phyloP scores from a whole-genome alignment of 495 filamentous ascomycete genomes.

The Sordaria brevicollis region DNA sequence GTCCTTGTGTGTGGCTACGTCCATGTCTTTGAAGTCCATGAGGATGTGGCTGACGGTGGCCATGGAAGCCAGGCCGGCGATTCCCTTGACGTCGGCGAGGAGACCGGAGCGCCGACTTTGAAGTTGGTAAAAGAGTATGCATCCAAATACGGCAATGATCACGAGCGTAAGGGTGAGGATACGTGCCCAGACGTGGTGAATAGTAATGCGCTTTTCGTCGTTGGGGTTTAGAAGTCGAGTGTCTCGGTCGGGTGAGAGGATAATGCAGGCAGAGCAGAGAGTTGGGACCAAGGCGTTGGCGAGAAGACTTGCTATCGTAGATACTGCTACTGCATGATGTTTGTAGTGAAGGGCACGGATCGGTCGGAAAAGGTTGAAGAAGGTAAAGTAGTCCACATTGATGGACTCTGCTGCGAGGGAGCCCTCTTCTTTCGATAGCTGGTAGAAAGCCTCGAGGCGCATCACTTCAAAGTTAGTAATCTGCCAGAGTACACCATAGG shows the following conservation, averaged over 20 bases:
- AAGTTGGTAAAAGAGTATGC: slow-evolving; percentile 47
- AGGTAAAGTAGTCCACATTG: slow-evolving; percentile 62
- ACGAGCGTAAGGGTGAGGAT: slow-evolving; percentile 41
- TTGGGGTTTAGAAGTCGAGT: slow-evolving; percentile 18
- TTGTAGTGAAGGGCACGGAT: slow-evolving; percentile 45
- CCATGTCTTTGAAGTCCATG: slow-evolving; percentile 63
- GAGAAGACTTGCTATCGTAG: slow-evolving; percentile 49
- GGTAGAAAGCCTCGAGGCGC: slow-evolving; percentile 65
- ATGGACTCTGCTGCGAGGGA: slow-evolving; percentile 56
- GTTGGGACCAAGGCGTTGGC: slow-evolving; percentile 55
- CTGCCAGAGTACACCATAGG: slow-evolving; percentile 67
- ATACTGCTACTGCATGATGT: slow-evolving; percentile 57
- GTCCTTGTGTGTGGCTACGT: slow-evolving; percentile 49
- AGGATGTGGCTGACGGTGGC: slow-evolving; percentile 61
- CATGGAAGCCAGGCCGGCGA: slow-evolving; percentile 66
- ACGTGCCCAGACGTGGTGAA: slow-evolving; percentile 50
- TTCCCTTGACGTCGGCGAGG: slow-evolving; percentile 57
- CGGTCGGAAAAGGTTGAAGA: slow-evolving; percentile 52
- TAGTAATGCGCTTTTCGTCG: slow-evolving; percentile 38
- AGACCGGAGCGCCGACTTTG: slow-evolving; percentile 53
- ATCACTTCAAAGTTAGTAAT: slow-evolving; percentile 64
- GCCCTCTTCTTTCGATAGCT: slow-evolving; percentile 54
- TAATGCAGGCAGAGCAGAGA: slow-evolving; percentile 47
- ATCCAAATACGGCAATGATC: slow-evolving; percentile 46
- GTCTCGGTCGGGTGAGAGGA: slow-evolving; percentile 37